Percentiles rank a stretch among this genome's conserved stretches.
phyloP scores from a whole-genome alignment of 2,329 filamentous ascomycete genomes.

The Microsporum canis region DNA sequence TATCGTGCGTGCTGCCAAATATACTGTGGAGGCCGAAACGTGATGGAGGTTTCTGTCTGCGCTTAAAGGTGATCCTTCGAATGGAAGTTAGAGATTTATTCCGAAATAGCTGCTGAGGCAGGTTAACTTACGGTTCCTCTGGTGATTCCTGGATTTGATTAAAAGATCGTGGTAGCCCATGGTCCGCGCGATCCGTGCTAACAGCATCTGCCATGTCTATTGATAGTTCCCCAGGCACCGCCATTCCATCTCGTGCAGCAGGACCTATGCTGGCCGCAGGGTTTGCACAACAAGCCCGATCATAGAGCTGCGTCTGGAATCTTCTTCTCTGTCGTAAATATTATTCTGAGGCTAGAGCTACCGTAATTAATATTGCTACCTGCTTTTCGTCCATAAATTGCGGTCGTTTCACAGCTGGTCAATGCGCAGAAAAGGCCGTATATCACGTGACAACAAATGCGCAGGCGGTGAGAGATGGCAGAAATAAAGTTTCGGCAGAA shows the following conservation, averaged over 20 bases:
- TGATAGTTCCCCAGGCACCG: constrained; percentile 14
- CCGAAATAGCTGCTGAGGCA: not conserved
- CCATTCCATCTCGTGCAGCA: not conserved
- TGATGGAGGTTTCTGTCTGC: constrained; percentile 31
- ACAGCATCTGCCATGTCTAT: constrained; percentile 15
- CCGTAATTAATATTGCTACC: too few species aligned
- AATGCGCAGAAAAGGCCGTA: not conserved
- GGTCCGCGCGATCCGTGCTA: constrained; percentile 15
- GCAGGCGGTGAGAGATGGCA: not conserved
- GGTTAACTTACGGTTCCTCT: constrained; percentile 25
- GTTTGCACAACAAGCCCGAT: not conserved
- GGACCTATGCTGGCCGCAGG: not conserved
- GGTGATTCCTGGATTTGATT: constrained; percentile 19
- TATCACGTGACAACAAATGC: not conserved
- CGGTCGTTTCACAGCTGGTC: not conserved
- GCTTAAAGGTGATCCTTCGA: constrained; percentile 33
- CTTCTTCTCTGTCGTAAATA: not conserved
- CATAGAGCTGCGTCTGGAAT: not conserved
- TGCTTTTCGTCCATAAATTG: too few species aligned
- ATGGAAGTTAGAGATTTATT: not conserved
- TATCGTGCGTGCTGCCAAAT: constrained; percentile 21
- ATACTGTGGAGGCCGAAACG: constrained; percentile 32
- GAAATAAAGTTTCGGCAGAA: constrained; percentile 9
- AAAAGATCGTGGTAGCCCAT: constrained; percentile 3
- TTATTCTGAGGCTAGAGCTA: too few species aligned